Percentiles rank a stretch among this genome's conserved stretches.
These are phyloP conservation scores for Clavispora santaluciae DNA, from an alignment of 805 yeast genomes.

Conservation along the genomic window DNA sequence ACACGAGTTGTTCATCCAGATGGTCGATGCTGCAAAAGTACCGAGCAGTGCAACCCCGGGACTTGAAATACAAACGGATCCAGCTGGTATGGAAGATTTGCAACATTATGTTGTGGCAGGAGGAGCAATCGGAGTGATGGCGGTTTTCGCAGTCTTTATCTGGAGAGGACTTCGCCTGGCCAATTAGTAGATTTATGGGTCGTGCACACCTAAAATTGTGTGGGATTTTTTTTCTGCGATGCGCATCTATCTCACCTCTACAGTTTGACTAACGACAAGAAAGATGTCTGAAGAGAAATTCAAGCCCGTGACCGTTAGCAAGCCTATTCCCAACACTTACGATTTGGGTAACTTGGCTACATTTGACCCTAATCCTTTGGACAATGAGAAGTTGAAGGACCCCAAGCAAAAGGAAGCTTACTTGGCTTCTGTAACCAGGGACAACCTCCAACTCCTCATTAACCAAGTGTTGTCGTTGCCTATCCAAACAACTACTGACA, in stretches of 20 bases:
- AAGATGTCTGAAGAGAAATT: conserved; percentile 21
- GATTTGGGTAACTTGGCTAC: conserved; percentile 90
- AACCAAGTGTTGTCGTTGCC: conserved; percentile 91
- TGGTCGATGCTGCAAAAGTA: conserved; percentile 80
- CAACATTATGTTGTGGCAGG: conserved; percentile 59
- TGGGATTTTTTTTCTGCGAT: conserved; percentile 9
- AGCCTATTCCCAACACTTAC: conserved; percentile 81
- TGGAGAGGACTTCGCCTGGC: conserved; percentile 35
- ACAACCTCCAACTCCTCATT: conserved; percentile 84
- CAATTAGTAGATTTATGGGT: neutral
- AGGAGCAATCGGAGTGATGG: conserved; percentile 64
- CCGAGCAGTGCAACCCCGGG: conserved; percentile 81
- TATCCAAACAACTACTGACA: conserved; percentile 77
- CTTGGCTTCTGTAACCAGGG: conserved; percentile 69
- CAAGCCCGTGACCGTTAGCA: conserved; percentile 83
- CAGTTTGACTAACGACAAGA: conserved; percentile 1
- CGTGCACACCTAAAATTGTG: conserved; percentile 4
- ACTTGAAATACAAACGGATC: conserved; percentile 56
- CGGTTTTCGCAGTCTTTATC: conserved; percentile 60
- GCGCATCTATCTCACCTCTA: conserved; percentile 13
- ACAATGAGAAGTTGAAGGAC: conserved; percentile 52
- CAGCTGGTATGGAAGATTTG: conserved; percentile 43
- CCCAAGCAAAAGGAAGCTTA: conserved; percentile 56
- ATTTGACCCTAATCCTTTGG: conserved; percentile 85
- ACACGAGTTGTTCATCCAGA: conserved; percentile 76